These are phyloP conservation scores for Acer negundo DNA, from an alignment of 345 rosid species.

Conservation along the genomic window DNA sequence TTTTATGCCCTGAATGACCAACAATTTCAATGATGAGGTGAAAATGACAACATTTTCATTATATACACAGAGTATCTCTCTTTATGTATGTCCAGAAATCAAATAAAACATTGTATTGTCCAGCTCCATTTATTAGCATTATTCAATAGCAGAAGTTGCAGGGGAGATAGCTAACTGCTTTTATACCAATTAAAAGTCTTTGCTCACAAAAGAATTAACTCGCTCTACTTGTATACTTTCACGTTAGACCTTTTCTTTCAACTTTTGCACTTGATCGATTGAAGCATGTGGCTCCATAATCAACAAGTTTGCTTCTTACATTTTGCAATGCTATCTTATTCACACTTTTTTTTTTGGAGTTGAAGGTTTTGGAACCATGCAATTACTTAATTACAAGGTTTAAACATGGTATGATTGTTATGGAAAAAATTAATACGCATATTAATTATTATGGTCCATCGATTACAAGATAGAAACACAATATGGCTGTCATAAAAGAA, in stretches of 20 bases:
- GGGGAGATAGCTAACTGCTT: neutral
- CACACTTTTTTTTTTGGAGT: neutral
- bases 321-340: neutral
- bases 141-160: neutral
- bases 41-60: neutral
- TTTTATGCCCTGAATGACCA: neutral
- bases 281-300: neutral
- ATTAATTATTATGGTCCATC: neutral
- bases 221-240: neutral
- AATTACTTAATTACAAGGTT: neutral
- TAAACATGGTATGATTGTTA: neutral
- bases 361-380: neutral
- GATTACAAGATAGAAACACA: neutral
- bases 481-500: neutral
- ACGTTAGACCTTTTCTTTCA: neutral
- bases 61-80: neutral
- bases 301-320: neutral
- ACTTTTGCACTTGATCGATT: neutral
- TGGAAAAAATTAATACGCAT: neutral
- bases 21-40: neutral
- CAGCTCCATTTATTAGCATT: neutral
- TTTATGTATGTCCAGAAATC: neutral
- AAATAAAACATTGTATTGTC: neutral
- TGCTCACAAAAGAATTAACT: neutral
- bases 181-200: neutral